phyloP scores from a whole-genome alignment of 2,329 filamentous ascomycete genomes.

The Alternaria dauci region DNA sequence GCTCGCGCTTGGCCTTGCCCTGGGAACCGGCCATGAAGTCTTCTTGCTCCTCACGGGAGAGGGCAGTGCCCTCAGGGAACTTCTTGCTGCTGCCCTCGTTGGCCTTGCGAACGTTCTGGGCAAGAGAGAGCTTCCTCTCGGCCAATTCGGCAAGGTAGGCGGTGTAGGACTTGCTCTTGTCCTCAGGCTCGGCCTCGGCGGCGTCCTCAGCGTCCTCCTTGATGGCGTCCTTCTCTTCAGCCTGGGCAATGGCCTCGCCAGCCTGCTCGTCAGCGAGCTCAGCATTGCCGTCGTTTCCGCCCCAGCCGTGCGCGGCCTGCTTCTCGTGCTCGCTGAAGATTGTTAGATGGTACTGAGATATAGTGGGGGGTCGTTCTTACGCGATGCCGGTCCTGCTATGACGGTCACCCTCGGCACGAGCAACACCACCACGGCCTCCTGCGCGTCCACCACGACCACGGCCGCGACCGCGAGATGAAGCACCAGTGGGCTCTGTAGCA shows the following conservation, averaged over 20 bases:
- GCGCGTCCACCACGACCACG: slow-evolving; percentile 59
- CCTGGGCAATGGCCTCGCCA: slow-evolving; percentile 86
- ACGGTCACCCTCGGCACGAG: slow-evolving; percentile 64
- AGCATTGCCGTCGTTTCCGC: slow-evolving; percentile 78
- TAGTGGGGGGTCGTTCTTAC: slow-evolving; percentile 54
- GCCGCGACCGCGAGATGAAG: slow-evolving; percentile 49
- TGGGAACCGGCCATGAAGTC: slow-evolving; percentile 75
- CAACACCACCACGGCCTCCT: slow-evolving; percentile 56
- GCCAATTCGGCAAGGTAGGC: slow-evolving; percentile 83
- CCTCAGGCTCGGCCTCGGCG: slow-evolving; percentile 68
- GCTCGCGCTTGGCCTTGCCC: slow-evolving; percentile 82
- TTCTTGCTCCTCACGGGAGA: slow-evolving; percentile 68
- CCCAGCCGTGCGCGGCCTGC: slow-evolving; percentile 90
- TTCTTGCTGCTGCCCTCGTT: slow-evolving; percentile 97
- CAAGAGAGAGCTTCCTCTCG: slow-evolving; percentile 78
- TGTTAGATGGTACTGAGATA: slow-evolving; percentile 24
- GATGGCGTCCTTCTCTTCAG: slow-evolving; percentile 75
- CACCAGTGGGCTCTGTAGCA: slow-evolving; percentile 28
- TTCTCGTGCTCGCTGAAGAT: slow-evolving; percentile 76
- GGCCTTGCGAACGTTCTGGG: slow-evolving; percentile 80
- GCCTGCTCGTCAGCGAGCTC: slow-evolving; percentile 92
- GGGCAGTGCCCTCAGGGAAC: slow-evolving; percentile 83
- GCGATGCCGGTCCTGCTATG: slow-evolving; percentile 68
- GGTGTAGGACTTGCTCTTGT: slow-evolving; percentile 88
- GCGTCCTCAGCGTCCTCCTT: slow-evolving; percentile 49